phyloP scores from a whole-genome alignment of 768 basidiomycete genomes.

The Dioszegia crocea region DNA sequence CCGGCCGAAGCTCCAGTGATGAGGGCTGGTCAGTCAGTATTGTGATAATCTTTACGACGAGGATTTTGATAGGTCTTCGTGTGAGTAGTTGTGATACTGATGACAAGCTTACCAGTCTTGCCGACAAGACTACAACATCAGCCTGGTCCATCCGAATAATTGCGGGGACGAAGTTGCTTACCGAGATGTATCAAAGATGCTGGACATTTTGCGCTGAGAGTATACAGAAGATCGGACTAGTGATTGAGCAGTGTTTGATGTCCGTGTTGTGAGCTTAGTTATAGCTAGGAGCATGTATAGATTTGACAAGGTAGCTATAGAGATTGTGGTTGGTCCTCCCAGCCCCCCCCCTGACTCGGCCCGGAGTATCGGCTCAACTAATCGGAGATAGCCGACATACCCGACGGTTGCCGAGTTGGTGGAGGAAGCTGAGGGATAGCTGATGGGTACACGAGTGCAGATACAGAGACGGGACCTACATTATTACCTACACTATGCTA shows the following conservation, averaged over 20 bases:
- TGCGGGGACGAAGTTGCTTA: constrained; percentile 1
- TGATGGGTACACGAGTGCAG: too few species aligned
- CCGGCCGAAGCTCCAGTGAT: constrained; percentile 86
- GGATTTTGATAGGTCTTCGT: not conserved
- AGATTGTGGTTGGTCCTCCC: too few species aligned
- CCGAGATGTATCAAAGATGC: constrained; percentile 31
- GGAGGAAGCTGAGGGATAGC: too few species aligned
- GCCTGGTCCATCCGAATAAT: not conserved
- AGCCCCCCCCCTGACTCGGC: too few species aligned
- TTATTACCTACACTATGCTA: too few species aligned
- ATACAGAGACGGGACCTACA: too few species aligned
- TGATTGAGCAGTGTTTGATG: not conserved
- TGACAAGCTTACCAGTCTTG: constrained; percentile 17
- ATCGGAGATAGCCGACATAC: not conserved
- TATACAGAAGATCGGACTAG: not conserved
- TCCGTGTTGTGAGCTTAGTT: not conserved
- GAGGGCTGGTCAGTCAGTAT: constrained; percentile 58
- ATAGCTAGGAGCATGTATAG: constrained; percentile 1
- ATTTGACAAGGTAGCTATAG: not conserved
- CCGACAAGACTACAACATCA: constrained; percentile 14
- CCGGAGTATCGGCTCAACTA: not conserved
- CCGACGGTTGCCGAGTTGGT: not conserved
- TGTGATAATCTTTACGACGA: constrained; percentile 52
- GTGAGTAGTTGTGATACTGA: constrained; percentile 55
- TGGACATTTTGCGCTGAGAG: not conserved